Base-by-base conservation (phyloP, 257 asterid genomes). In the Paraleonurus japonicus region DNA sequence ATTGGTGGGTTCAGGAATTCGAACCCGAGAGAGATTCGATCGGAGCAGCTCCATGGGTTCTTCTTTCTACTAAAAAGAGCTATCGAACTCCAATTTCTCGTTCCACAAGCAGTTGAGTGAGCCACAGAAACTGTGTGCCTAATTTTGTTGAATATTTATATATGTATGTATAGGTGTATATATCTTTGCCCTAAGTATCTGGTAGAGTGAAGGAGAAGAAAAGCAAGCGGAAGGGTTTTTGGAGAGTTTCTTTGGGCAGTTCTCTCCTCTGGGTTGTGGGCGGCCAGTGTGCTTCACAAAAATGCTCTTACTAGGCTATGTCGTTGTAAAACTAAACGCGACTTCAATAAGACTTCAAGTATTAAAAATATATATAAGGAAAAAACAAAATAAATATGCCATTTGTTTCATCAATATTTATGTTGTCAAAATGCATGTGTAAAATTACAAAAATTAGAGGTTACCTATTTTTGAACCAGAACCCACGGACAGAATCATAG, bases 1-100 rank as follows among this genome's bases (percentile, higher is more conserved):
- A 85, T 80, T 88, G 43, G 98, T 95, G 0, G 98, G 98, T 80
- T 88, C 98, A 15, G 99, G 99, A 61, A 92, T 95, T 50, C 99
- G 92, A 67, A 95, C 99, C 0, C 92, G 92, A 5, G 90, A 75
- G 68, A 95, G 95, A 80, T 89, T 81, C 79, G 94, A 86, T 75
- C 97, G 96, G 24, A 95, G 95, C 74, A 88, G 79, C 84, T 92
- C 99, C 99, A 95, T 95, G 19, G 15, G 45, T 74, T 53, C 19
- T 9, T 39, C 11, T 39, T 35, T 41, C 45, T 12, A 28, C 20
- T 33, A 45, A 69, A 47, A 15, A 28, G 39, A 51, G 17, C 45
- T 15, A 5, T 26, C 37, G 64, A 37, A 32, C 62, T 63, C 28
- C 0, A 50, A 24, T 37, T 23, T 70, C 45, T 28, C 75, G 61